These are phyloP conservation scores for Pythium phragmitis DNA, from an alignment of 352 stramenopile species.

Conservation along the genomic window DNA sequence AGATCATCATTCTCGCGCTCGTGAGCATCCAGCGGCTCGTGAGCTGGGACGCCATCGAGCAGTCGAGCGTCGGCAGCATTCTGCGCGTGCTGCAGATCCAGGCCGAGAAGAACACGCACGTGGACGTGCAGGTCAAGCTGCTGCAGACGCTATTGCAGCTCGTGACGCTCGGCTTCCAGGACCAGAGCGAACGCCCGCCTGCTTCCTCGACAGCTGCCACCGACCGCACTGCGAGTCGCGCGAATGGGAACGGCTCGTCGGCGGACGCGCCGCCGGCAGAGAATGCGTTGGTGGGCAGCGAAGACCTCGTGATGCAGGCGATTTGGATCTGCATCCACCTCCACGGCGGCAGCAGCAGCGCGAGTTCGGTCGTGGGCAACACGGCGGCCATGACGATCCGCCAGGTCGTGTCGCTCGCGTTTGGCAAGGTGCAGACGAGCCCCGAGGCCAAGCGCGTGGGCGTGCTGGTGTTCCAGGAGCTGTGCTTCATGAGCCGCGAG, in stretches of 20 bases:
- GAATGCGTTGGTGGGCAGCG: slow-evolving; percentile 69
- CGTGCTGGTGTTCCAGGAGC: slow-evolving; percentile 84
- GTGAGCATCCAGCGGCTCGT: slow-evolving; percentile 94
- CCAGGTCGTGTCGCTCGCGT: slow-evolving; percentile 85
- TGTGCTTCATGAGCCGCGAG: slow-evolving; percentile 85
- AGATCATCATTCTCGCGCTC: slow-evolving; percentile 93
- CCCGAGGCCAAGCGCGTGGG: slow-evolving; percentile 73
- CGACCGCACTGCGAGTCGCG: not conserved
- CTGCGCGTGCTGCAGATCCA: slow-evolving; percentile 96
- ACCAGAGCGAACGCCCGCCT: slow-evolving; percentile 30
- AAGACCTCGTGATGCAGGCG: slow-evolving; percentile 86
- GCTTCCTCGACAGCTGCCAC: not conserved
- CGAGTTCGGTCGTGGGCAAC: slow-evolving; percentile 80
- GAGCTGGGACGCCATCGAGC: slow-evolving; percentile 93
- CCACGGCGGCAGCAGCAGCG: slow-evolving; percentile 66
- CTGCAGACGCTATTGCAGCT: slow-evolving; percentile 88
- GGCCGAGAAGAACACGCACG: slow-evolving; percentile 83
- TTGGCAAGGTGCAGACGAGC: slow-evolving; percentile 75
- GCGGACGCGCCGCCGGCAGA: slow-evolving; percentile 10
- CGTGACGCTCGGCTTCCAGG: slow-evolving; percentile 78
- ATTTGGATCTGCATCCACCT: slow-evolving; percentile 88
- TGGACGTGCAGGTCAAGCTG: slow-evolving; percentile 87
- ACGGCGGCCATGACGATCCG: slow-evolving; percentile 88
- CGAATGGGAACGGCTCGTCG: not conserved
- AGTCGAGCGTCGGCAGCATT: slow-evolving; percentile 94